Evolutionary conservation across 2,329 filamentous ascomycete genomes (phyloP).

Genomic region (Neofusicoccum parvum): DNA sequence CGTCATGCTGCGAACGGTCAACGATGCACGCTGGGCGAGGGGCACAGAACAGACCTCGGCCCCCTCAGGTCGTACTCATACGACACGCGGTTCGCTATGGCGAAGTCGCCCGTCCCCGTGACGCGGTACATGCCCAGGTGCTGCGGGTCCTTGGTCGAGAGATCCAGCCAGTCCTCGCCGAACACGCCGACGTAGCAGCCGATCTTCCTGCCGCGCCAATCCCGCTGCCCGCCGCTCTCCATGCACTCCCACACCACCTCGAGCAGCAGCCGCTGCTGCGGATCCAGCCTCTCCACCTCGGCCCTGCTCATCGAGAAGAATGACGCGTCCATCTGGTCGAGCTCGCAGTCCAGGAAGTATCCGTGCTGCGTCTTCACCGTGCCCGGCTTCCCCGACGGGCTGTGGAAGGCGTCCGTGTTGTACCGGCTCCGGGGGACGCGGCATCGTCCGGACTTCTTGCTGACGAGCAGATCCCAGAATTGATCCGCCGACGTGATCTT

Average conservation of each 20-base stretch:
- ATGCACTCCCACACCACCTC: constrained; percentile 40
- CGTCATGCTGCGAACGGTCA: constrained; percentile 22
- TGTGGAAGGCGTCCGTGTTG: constrained; percentile 22
- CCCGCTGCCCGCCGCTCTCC: constrained; percentile 33
- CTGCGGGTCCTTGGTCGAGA: constrained; percentile 6
- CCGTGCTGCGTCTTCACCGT: constrained; percentile 19
- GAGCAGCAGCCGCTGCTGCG: constrained; percentile 36
- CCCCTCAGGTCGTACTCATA: constrained; percentile 30
- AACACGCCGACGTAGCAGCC: constrained; percentile 37
- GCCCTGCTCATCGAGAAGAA: constrained; percentile 24
- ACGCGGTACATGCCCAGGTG: constrained; percentile 21
- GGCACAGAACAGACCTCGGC: constrained; percentile 23
- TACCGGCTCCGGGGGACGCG: constrained; percentile 16
- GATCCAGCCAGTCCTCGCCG: constrained; percentile 27
- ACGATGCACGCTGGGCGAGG: background rate
- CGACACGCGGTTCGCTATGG: constrained; percentile 30
- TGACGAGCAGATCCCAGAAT: constrained; percentile 29
- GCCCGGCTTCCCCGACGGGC: constrained; percentile 14
- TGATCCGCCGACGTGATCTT: constrained; percentile 19
- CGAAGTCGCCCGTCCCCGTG: constrained; percentile 26
- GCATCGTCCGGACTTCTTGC: constrained; percentile 32
- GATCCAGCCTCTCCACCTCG: constrained; percentile 31
- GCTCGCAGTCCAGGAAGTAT: constrained; percentile 24
- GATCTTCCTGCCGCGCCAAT: constrained; percentile 32
- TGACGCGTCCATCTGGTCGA: constrained; percentile 34